A percentile compares a stretch with the other conserved stretches of the same genome.
phyloP scores from a whole-genome alignment of 83 land plant genomes.

The Thuja plicata region DNA sequence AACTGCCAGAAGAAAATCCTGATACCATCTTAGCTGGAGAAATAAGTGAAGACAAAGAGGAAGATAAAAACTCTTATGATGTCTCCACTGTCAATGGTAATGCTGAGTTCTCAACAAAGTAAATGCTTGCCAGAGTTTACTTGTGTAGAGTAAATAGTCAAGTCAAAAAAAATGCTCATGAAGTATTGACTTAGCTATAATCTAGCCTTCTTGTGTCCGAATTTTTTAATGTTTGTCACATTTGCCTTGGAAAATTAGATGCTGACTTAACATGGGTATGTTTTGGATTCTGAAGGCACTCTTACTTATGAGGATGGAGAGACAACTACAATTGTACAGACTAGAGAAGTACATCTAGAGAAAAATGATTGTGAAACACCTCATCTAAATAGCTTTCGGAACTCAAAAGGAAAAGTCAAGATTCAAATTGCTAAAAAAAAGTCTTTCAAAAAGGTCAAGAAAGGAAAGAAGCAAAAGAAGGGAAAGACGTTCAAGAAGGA shows the following conservation, averaged over 20 bases:
- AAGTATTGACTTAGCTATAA: neutral
- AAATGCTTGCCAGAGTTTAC: neutral
- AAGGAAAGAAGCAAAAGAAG: neutral
- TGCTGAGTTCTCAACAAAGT: neutral
- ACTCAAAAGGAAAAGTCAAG: slow-evolving; percentile 8
- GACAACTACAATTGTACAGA: slow-evolving; percentile 8
- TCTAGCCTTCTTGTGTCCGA: neutral
- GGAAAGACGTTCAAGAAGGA: slow-evolving; percentile 10
- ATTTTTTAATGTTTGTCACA: neutral
- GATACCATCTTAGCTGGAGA: neutral
- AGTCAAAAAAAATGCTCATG: neutral
- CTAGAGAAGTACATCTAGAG: neutral
- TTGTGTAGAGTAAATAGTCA: neutral
- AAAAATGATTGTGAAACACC: slow-evolving; percentile 7
- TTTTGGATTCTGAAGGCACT: slow-evolving; percentile 11
- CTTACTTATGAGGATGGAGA: slow-evolving; percentile 11
- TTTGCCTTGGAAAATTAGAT: neutral
- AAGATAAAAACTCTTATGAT: neutral
- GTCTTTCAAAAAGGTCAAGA: slow-evolving; percentile 15
- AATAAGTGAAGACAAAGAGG: neutral
- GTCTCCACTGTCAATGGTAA: slow-evolving; percentile 1
- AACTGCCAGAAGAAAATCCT: neutral
- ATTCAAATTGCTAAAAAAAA: slow-evolving; percentile 6
- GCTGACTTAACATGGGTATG: neutral
- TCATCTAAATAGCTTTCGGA: neutral